phyloP scores from a whole-genome alignment of 23 red algal species.

The Gracilaria domingensis region DNA sequence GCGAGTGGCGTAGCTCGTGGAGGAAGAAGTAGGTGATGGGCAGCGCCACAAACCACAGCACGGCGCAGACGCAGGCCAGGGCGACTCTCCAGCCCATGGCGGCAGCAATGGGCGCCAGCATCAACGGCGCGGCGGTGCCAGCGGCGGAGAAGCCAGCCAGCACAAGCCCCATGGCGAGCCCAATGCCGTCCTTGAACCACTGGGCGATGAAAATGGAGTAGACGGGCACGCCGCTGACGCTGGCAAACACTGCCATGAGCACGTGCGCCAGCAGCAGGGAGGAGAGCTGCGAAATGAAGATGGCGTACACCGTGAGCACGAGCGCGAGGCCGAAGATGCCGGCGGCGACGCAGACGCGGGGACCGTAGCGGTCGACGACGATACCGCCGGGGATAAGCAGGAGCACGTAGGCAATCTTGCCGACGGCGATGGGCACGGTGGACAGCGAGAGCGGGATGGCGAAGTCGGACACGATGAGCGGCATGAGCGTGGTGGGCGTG shows the following conservation, averaged over 20 bases:
- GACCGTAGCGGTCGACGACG: conserved; percentile 85
- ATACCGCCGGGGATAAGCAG: conserved; percentile 94
- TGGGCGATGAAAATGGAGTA: conserved; percentile 89
- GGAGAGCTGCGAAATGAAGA: conserved; percentile 51
- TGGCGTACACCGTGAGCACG: conserved; percentile 73
- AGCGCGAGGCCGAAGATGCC: conserved; percentile 70
- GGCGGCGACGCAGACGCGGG: conserved; percentile 67
- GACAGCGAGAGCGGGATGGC: conserved; percentile 76
- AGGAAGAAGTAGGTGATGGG: conserved; percentile 78
- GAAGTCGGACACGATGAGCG: conserved; percentile 80
- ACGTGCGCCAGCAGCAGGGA: conserved; percentile 55
- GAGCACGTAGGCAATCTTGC: conserved; percentile 88
- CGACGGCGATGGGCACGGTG: conserved; percentile 82
- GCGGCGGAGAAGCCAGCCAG: conserved; percentile 90
- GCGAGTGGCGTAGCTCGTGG: conserved; percentile 3
- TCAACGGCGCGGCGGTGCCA: conserved; percentile 71
- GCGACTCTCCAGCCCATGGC: conserved; percentile 78
- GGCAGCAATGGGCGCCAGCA: conserved; percentile 77
- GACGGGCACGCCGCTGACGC: conserved; percentile 86
- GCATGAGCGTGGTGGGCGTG: conserved; percentile 97
- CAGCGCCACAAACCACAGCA: conserved; percentile 72
- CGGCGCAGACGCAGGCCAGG: conserved; percentile 59
- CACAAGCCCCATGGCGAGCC: conserved; percentile 92
- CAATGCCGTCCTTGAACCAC: conserved; percentile 79
- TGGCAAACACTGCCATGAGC: conserved; percentile 70